Percentiles rank a stretch among this genome's conserved stretches.
Conservation (phyloP, 805 yeast species). For the Wickerhamomyces kurtzmanii region DNA sequence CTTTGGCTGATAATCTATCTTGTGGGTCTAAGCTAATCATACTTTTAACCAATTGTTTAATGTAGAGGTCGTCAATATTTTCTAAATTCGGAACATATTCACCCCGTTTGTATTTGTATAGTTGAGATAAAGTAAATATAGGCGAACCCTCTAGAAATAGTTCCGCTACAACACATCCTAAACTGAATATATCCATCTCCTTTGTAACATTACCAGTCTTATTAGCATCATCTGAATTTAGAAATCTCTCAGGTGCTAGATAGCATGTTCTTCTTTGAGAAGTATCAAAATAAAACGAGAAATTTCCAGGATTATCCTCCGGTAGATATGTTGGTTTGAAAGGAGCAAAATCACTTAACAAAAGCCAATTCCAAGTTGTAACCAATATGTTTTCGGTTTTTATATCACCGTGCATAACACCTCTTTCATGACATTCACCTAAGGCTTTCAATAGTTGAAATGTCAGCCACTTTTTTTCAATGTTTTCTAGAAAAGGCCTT, state of each 20-base stretch:
- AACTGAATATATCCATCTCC: conserved; percentile 74
- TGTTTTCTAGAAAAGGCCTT: conserved; percentile 74
- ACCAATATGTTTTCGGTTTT: conserved; percentile 84
- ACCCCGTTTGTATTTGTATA: conserved; percentile 69
- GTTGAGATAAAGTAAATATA: conserved; percentile 75
- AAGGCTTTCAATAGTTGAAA: conserved; percentile 69
- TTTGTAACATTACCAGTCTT: conserved; percentile 29
- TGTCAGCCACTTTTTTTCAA: conserved; percentile 78
- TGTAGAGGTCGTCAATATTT: conserved; percentile 37
- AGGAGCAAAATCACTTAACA: conserved; percentile 74
- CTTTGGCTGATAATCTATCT: conserved; percentile 45
- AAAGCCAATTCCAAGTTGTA: conserved; percentile 83
- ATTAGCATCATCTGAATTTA: conserved; percentile 13
- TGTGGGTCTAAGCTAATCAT: conserved; percentile 61
- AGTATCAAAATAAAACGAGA: conserved; percentile 86
- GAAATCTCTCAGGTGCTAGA: conserved; percentile 88
- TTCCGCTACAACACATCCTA: conserved; percentile 89
- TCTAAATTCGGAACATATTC: conserved; percentile 58
- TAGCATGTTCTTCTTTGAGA: conserved; percentile 83
- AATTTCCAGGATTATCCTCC: conserved; percentile 88
- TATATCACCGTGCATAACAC: conserved; percentile 79
- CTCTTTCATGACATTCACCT: conserved; percentile 49
- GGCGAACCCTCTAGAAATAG: conserved; percentile 81
- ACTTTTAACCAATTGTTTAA: conserved; percentile 45
- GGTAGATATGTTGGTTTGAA: conserved; percentile 82